These are phyloP conservation scores for Chiua virens DNA, from an alignment of 768 basidiomycete species.

Conservation along the genomic window DNA sequence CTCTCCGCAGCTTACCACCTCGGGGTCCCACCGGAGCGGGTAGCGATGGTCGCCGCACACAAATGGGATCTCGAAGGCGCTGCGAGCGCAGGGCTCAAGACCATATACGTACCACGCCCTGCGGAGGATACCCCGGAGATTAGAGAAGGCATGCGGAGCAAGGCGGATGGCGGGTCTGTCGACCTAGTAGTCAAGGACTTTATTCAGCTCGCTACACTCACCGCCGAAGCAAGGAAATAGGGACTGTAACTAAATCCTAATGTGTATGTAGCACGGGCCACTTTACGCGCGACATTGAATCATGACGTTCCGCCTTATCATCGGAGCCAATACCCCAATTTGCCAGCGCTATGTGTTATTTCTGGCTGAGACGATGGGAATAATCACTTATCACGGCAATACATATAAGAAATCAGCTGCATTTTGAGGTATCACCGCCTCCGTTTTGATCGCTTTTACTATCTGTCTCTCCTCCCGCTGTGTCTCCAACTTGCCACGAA, in stretches of 20 bases:
- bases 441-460: constrained; percentile 36
- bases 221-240: constrained; percentile 13
- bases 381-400: no score
- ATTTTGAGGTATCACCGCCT: constrained; percentile 31
- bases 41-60: constrained; percentile 70
- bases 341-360: no score
- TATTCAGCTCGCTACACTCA: constrained; percentile 42
- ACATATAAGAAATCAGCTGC: constrained; percentile 12
- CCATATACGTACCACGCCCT: constrained; percentile 56
- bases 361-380: no score
- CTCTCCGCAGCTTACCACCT: constrained; percentile 50
- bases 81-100: constrained; percentile 50
- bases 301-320: neutral
- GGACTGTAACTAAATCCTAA: no score
- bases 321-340: no score
- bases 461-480: constrained; percentile 47
- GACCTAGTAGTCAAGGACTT: constrained; percentile 57
- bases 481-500: constrained; percentile 65
- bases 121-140: constrained; percentile 40
- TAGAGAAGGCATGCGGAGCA: constrained; percentile 37
- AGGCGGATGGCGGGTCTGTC: constrained; percentile 56
- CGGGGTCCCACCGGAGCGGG: constrained; percentile 40
- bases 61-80: constrained; percentile 56
- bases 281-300: no score
- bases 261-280: no score